Evolutionary conservation across 2,329 filamentous ascomycete species (phyloP), one percentile per base, ranked within the genome.

Genomic region (Cladobotryum protrusum): DNA sequence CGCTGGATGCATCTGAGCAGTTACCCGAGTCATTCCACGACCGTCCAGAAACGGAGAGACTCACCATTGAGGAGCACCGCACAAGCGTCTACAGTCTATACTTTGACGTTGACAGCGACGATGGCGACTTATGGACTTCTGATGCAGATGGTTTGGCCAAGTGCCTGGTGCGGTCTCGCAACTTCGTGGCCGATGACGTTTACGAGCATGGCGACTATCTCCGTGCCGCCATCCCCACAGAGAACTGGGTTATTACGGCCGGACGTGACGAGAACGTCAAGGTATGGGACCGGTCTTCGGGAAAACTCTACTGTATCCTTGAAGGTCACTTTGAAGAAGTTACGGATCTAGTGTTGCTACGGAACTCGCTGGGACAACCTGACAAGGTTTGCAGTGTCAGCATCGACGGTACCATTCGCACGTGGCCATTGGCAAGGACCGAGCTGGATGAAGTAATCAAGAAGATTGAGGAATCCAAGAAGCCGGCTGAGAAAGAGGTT

Each of bases 271-370:
- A 99, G 68, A 83, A 96, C 59, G 77, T 99, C 52, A 87, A 95
- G 59, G 79, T 97, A 8, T 99, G 92, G 92, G 86, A 96, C 65
- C 71, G 78, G 43, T 63, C 82, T 53, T 85, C 82, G 8, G 89
- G 88, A 4, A 82, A 85, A 63, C 72, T 95, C 32, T 79, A 86
- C 62, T 87, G 87, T 65, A 78, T 79, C 7, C 83, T 92, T 53
- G 78, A 81, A 35, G 93, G 93, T 0, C 93, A 99, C 70, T 97
- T 82, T 63, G 90, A 99, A 62, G 93, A 97, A 67, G 85, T 99
- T 13, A 96, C 89, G 1, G 89, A 85, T 34, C 69, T 97, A 40
- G 74, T 86, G 2, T 64, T 95, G 45, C 65, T 90, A 24, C 65
- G 68, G 20, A 70, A 69, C 49, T 54, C 59, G 1, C 56, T 59